phyloP scores from a whole-genome alignment of 192 early-diverging fungal genomes.

The Podila minutissima region DNA sequence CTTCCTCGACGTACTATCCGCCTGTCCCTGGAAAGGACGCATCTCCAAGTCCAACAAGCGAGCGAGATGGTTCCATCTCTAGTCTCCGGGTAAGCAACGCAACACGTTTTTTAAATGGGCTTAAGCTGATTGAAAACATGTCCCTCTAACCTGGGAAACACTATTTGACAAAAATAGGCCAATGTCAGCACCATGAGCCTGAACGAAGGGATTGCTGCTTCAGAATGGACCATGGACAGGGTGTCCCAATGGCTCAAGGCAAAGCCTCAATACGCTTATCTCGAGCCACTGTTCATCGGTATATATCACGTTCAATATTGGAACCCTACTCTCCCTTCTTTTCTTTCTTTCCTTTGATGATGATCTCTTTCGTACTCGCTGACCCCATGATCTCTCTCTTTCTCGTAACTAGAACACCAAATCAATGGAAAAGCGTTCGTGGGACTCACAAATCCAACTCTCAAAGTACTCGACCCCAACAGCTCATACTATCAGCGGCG shows the following conservation, averaged over 20 bases:
- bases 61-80: conserved; percentile 24
- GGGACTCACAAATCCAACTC: conserved; percentile 18
- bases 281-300: conserved; percentile 46
- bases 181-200: conserved; percentile 44
- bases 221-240: conserved; percentile 48
- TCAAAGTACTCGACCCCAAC: conserved; percentile 35
- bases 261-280: conserved; percentile 21
- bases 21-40: conserved; percentile 14
- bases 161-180: conserved; percentile 8
- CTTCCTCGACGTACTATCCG: conserved; percentile 27
- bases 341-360: neutral
- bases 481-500: conserved; percentile 45
- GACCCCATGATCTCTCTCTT: neutral
- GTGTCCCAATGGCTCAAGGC: conserved; percentile 41
- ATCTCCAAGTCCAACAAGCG: conserved; percentile 28
- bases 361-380: neutral
- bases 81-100: conserved; percentile 16
- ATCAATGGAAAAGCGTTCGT: conserved; percentile 39
- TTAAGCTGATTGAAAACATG: neutral
- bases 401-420: conserved; percentile 21
- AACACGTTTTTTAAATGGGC: neutral
- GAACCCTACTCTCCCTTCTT: too few relatives aligned
- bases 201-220: conserved; percentile 26
- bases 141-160: neutral
- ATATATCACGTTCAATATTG: neutral